phyloP scores from a whole-genome alignment of 2,329 filamentous ascomycete genomes.

The Catunica adiposa region DNA sequence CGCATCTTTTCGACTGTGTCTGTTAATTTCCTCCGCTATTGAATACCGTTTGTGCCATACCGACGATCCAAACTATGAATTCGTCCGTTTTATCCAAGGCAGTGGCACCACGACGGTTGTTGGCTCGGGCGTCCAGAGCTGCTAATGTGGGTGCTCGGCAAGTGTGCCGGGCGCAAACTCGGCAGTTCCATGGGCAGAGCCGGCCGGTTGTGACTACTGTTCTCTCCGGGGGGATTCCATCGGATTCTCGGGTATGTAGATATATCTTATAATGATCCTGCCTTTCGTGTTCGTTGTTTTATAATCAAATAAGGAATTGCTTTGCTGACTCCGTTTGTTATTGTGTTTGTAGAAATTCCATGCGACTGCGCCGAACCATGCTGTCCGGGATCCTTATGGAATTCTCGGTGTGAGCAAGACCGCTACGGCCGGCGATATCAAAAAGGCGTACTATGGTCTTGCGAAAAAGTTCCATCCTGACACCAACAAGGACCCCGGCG shows the following conservation, averaged over 20 bases:
- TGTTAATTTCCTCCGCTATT: neutral
- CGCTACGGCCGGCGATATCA: conserved; percentile 77
- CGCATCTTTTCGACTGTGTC: neutral
- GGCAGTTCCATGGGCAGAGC: conserved; percentile 18
- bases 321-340: no score
- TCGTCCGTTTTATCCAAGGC: conserved; percentile 31
- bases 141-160: conserved; percentile 19
- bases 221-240: conserved; percentile 1
- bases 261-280: no score
- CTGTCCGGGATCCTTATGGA: conserved; percentile 66
- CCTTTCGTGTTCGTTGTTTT: neutral
- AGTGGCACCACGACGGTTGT: conserved; percentile 28
- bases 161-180: conserved; percentile 23
- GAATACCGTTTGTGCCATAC: conserved; percentile 1
- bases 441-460: conserved; percentile 94
- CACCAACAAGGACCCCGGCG: conserved; percentile 86
- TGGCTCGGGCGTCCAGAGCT: conserved; percentile 27
- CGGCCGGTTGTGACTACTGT: conserved; percentile 5
- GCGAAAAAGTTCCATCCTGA: conserved; percentile 97
- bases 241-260: neutral
- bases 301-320: no score
- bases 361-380: conserved; percentile 34
- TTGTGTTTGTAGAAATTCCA: conserved; percentile 35
- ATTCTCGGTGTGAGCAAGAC: conserved; percentile 68
- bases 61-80: conserved; percentile 25